These are phyloP conservation scores for Cordyceps pruinosa DNA, from an alignment of 2,329 filamentous ascomycete species.

Conservation along the genomic window DNA sequence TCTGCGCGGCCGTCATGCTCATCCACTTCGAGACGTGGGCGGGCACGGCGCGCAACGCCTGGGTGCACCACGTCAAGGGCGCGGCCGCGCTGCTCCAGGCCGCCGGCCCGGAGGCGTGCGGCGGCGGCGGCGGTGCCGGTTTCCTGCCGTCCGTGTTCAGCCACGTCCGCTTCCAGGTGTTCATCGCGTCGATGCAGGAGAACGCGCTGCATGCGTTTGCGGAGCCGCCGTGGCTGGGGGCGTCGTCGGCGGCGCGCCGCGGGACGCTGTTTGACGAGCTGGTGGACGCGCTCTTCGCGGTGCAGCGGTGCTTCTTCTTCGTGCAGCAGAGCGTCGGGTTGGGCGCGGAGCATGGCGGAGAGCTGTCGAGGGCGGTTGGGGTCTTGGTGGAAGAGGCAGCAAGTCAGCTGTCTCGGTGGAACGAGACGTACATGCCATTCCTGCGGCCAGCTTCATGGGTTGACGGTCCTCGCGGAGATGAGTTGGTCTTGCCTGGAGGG, in stretches of 20 bases:
- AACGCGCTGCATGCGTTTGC: background rate
- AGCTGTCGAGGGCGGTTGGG: too few species aligned
- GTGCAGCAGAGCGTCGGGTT: background rate
- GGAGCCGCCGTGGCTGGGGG: background rate
- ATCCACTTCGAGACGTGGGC: constrained; percentile 7
- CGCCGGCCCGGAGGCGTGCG: background rate
- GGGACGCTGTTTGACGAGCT: constrained; percentile 2
- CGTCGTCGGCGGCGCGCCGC: background rate
- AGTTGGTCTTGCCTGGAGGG: background rate
- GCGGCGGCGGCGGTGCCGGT: background rate
- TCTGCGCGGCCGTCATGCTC: constrained; percentile 9
- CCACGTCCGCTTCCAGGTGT: constrained; percentile 3
- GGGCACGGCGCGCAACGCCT: background rate
- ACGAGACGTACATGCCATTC: background rate
- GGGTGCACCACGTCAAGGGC: constrained; percentile 5
- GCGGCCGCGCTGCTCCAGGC: background rate
- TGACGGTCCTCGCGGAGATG: too few species aligned
- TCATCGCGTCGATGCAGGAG: constrained; percentile 5
- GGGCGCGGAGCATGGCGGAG: background rate
- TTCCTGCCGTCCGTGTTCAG: constrained; percentile 1
- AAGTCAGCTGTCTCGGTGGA: background rate
- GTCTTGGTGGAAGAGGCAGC: background rate
- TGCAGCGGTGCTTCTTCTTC: background rate
- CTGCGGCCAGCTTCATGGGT: background rate
- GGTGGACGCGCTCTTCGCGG: background rate